These are phyloP conservation scores for Recurvomyces mirabilis DNA, from an alignment of 495 filamentous ascomycete genomes.

Conservation along the genomic window DNA sequence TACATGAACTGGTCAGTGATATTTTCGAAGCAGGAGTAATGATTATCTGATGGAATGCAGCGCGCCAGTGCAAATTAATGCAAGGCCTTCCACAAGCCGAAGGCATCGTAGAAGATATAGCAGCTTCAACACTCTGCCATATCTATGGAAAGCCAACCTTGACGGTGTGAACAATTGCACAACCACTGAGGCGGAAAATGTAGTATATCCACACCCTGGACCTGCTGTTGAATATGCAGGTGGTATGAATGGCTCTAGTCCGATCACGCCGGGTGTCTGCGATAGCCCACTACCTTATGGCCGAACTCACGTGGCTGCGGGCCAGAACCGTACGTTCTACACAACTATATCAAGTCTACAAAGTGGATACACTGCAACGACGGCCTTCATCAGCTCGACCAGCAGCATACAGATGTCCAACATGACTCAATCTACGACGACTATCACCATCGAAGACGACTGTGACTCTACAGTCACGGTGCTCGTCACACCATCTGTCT, in stretches of 20 bases:
- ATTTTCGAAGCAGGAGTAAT: too few species aligned
- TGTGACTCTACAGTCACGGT: constrained; percentile 6
- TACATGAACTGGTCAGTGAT: constrained; percentile 59
- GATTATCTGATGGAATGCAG: too few species aligned
- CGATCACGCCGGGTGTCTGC: constrained; percentile 8
- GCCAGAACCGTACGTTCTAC: background rate
- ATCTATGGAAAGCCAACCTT: constrained; percentile 51
- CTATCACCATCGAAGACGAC: constrained; percentile 6
- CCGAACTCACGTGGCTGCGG: constrained; percentile 4
- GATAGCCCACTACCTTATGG: constrained; percentile 11
- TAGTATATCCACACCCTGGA: constrained; percentile 65
- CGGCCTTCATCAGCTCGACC: too few species aligned
- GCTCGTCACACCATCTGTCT: constrained; percentile 2
- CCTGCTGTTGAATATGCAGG: constrained; percentile 39
- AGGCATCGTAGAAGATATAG: constrained; percentile 1
- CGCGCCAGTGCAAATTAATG: too few species aligned
- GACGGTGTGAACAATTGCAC: constrained; percentile 34
- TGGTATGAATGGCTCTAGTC: constrained; percentile 18
- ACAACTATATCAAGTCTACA: background rate
- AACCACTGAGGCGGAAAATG: constrained; percentile 45
- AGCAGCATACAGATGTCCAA: background rate
- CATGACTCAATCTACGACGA: constrained; percentile 2
- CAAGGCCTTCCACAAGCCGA: constrained; percentile 25
- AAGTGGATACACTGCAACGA: background rate
- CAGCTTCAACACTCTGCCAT: constrained; percentile 42